A percentile compares a stretch with the other conserved stretches of the same genome.
Conservation (phyloP, 225 moss, liverwort and hornwort species). For the Bryum argenteum region DNA sequence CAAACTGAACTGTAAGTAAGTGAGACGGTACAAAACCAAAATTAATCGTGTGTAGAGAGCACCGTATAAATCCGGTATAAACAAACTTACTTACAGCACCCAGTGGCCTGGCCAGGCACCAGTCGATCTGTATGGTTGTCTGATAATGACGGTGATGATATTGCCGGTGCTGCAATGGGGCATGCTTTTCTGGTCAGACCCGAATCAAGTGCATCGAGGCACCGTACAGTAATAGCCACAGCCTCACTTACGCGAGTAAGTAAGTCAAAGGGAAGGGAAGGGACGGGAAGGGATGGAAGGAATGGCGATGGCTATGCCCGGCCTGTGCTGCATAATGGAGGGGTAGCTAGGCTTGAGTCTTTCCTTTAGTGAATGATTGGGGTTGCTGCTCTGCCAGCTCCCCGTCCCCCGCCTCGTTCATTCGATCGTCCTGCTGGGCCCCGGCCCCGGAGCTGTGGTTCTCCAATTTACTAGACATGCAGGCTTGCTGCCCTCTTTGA, state of each 20-base stretch:
- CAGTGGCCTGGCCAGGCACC: neutral
- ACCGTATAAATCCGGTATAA: neutral
- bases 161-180: conserved; percentile 28
- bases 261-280: too few relatives aligned
- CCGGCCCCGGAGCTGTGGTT: conserved; percentile 1
- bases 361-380: conserved; percentile 44
- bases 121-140: neutral
- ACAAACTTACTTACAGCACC: neutral
- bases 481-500: conserved; percentile 17
- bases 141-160: conserved; percentile 27
- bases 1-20: conserved; percentile 12
- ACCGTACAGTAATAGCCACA: too few relatives aligned
- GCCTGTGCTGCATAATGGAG: conserved; percentile 32
- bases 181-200: conserved; percentile 22
- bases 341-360: neutral
- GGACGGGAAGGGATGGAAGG: neutral
- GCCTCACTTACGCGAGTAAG: too few relatives aligned
- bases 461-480: conserved; percentile 28
- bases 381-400: conserved; percentile 32
- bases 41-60: neutral
- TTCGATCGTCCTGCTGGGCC: conserved; percentile 35
- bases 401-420: neutral
- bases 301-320: neutral
- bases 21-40: neutral
- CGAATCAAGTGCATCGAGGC: conserved; percentile 15